Percentiles rank a stretch among this genome's conserved stretches.
phyloP scores from a whole-genome alignment of 495 filamentous ascomycete genomes.

The Symbiotaphrina buchneri region DNA sequence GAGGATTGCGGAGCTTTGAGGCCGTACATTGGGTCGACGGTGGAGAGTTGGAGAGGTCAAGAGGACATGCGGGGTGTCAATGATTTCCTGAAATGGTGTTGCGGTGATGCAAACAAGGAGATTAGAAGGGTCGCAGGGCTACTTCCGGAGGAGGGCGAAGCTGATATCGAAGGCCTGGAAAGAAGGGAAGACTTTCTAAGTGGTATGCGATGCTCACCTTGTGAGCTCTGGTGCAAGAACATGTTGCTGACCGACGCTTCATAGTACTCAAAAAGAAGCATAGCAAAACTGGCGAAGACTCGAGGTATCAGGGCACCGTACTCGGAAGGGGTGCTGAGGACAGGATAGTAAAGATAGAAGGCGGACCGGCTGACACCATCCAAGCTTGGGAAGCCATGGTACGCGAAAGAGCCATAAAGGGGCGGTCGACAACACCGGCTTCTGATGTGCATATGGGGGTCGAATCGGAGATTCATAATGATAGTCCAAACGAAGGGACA shows the following conservation, averaged over 20 bases:
- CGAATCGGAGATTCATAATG: neutral
- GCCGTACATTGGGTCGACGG: constrained; percentile 32
- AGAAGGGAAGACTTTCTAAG: constrained; percentile 53
- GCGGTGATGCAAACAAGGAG: constrained; percentile 40
- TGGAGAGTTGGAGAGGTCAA: constrained; percentile 30
- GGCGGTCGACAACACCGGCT: neutral
- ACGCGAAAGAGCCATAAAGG: constrained; percentile 1
- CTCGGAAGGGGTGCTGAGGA: constrained; percentile 49
- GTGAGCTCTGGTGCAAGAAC: no score
- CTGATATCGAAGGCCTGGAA: constrained; percentile 22
- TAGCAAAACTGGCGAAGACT: constrained; percentile 61
- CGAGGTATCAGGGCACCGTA: constrained; percentile 57
- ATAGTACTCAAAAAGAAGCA: constrained; percentile 54
- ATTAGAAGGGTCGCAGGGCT: constrained; percentile 46
- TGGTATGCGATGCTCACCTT: constrained; percentile 21
- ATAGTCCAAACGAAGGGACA: neutral
- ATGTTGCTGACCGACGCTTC: no score
- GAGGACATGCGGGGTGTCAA: constrained; percentile 60
- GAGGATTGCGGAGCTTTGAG: constrained; percentile 48
- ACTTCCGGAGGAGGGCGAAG: constrained; percentile 15
- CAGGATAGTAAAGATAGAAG: constrained; percentile 45
- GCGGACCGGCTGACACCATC: constrained; percentile 40
- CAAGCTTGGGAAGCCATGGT: constrained; percentile 29
- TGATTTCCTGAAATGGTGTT: constrained; percentile 51
- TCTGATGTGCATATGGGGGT: neutral